phyloP scores from a whole-genome alignment of 108 stramenopile genomes.

The Nitzschia inconspicua region DNA sequence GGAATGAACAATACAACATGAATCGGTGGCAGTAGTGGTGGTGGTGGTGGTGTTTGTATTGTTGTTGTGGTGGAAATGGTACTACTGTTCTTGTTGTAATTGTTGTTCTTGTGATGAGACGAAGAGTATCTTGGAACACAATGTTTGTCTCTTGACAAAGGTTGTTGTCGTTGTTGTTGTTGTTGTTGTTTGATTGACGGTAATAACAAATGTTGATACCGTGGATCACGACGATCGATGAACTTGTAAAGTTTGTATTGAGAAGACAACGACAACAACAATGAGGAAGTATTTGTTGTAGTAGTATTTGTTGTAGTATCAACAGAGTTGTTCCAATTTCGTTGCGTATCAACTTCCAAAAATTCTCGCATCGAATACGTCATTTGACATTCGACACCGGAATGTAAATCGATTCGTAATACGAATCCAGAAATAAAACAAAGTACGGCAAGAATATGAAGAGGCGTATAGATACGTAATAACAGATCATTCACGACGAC shows the following conservation, averaged over 20 bases:
- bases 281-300: too few species aligned
- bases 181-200: neutral
- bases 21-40: slow-evolving; percentile 14
- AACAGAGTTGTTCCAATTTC: neutral
- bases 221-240: slow-evolving; percentile 69
- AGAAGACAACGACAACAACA: too few species aligned
- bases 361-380: slow-evolving; percentile 48
- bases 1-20: slow-evolving; percentile 72
- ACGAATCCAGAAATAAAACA: slow-evolving; percentile 22
- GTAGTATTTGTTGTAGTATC: slow-evolving; percentile 4
- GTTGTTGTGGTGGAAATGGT: neutral
- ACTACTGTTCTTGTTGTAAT: neutral
- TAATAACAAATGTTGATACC: slow-evolving; percentile 20
- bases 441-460: slow-evolving; percentile 10
- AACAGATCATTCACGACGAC: neutral
- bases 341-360: slow-evolving; percentile 13
- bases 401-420: slow-evolving; percentile 37
- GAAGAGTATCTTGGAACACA: neutral
- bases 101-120: slow-evolving; percentile 7
- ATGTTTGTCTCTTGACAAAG: slow-evolving; percentile 14
- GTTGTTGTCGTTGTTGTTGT: slow-evolving; percentile 2
- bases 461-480: neutral
- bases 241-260: slow-evolving; percentile 69
- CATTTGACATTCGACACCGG: slow-evolving; percentile 71
- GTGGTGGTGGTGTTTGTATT: slow-evolving; percentile 17